These are phyloP conservation scores for Mimosa bimucronata DNA, from an alignment of 306 rosid genomes.

Conservation along the genomic window DNA sequence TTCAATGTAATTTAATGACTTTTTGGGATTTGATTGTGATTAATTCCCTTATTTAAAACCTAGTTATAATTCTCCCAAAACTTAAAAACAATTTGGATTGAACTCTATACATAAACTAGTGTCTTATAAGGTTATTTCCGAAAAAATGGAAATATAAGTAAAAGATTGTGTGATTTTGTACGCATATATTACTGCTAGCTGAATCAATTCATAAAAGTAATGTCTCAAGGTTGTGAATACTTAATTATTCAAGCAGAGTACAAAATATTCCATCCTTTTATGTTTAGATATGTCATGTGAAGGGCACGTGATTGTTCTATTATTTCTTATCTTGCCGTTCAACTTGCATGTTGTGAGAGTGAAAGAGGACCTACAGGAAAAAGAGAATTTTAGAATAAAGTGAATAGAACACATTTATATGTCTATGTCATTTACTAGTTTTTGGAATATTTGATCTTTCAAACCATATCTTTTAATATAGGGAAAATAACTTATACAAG, in stretches of 20 bases:
- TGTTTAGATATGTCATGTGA: not conserved
- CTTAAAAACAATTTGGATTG: too few species aligned
- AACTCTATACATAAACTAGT: too few species aligned
- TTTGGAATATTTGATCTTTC: conserved; percentile 2
- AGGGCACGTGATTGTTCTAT: not conserved
- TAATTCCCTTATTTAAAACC: too few species aligned
- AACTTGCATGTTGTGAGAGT: conserved; percentile 17
- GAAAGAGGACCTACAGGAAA: not conserved
- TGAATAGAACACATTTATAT: not conserved
- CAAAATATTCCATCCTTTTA: conserved; percentile 27
- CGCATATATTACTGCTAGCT: not conserved
- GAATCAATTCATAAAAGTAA: not conserved
- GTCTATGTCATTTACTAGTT: not conserved
- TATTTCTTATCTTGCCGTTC: conserved; percentile 18
- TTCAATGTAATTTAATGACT: too few species aligned
- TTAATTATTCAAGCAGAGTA: not conserved
- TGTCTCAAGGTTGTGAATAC: not conserved
- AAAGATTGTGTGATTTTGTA: too few species aligned
- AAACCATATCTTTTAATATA: not conserved
- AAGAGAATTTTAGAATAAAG: not conserved
- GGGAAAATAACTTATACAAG: too few species aligned
- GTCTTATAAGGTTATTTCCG: too few species aligned
- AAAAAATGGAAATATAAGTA: too few species aligned
- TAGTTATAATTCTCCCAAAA: too few species aligned
- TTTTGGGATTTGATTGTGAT: too few species aligned